phyloP scores from a whole-genome alignment of 2,329 filamentous ascomycete genomes.

The Elsinoe arachidis region DNA sequence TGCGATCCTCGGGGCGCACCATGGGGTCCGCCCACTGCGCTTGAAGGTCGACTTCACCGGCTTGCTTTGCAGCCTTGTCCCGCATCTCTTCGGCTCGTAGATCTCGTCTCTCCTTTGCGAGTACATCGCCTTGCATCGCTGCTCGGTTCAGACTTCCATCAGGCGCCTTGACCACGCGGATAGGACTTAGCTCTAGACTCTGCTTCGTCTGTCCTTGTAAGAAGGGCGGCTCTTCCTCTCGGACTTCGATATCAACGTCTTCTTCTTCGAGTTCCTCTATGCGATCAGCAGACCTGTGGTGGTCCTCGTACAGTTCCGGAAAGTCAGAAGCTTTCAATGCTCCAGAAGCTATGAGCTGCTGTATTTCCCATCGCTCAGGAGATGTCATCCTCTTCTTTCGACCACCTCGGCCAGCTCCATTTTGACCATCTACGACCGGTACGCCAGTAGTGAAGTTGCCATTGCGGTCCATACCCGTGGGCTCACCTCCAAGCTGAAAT shows the following conservation, averaged over 20 bases:
- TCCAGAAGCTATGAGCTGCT: constrained; percentile 90
- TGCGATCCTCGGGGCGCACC: constrained; percentile 72
- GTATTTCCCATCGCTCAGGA: constrained; percentile 94
- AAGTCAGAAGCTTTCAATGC: constrained; percentile 89
- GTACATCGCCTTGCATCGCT: constrained; percentile 81
- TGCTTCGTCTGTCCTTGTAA: constrained; percentile 93
- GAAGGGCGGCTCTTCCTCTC: constrained; percentile 94
- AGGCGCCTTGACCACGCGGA: constrained; percentile 91
- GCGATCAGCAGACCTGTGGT: constrained; percentile 67
- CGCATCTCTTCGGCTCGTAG: constrained; percentile 80
- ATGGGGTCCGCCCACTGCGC: constrained; percentile 97
- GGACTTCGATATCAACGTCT: constrained; percentile 93
- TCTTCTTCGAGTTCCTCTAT: constrained; percentile 88
- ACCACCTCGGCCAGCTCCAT: constrained; percentile 37
- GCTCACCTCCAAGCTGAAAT: constrained; percentile 60
- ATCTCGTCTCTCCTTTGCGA: constrained; percentile 86
- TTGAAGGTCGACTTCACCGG: constrained; percentile 69
- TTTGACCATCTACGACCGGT: constrained; percentile 55
- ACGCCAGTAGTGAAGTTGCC: constrained; percentile 45
- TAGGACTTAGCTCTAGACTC: constrained; percentile 87
- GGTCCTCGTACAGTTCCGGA: constrained; percentile 89
- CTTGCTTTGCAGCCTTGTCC: constrained; percentile 64
- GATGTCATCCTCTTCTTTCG: constrained; percentile 92
- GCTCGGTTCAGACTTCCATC: constrained; percentile 97
- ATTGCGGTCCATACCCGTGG: constrained; percentile 48